Evolutionary conservation across 805 yeast genomes (phyloP).

Genomic region (Cyberlindnera euphorbiae): DNA sequence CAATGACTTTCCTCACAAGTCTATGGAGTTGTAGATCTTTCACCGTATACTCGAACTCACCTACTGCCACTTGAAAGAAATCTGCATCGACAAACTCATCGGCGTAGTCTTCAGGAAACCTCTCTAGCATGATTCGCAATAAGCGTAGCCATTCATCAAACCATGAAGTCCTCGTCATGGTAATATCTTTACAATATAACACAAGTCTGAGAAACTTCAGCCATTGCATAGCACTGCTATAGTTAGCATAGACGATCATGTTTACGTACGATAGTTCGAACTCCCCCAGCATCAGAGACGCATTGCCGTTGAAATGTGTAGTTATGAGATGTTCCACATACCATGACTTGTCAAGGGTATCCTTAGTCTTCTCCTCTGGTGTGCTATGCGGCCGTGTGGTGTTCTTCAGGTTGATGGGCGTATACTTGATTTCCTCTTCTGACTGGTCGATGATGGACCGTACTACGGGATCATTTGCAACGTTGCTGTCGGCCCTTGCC

Average conservation of each 20-base stretch:
- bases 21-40: conserved; percentile 19
- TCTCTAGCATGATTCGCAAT: conserved; percentile 34
- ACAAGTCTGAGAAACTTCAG: conserved; percentile 42
- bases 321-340: conserved; percentile 36
- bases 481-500: conserved; percentile 15
- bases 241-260: conserved; percentile 52
- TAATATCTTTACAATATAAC: conserved; percentile 30
- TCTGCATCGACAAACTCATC: conserved; percentile 28
- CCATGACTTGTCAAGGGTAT: conserved; percentile 60
- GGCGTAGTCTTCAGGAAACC: conserved; percentile 40
- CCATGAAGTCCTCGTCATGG: conserved; percentile 25
- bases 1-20: conserved; percentile 13
- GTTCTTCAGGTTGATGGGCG: conserved; percentile 37
- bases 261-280: conserved; percentile 47
- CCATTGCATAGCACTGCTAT: conserved; percentile 65
- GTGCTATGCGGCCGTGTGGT: conserved; percentile 33
- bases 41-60: conserved; percentile 24
- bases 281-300: conserved; percentile 42
- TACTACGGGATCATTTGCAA: conserved; percentile 28
- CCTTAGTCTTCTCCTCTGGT: conserved; percentile 41
- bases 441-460: conserved; percentile 30
- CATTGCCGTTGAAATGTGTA: conserved; percentile 27
- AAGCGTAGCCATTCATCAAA: conserved; percentile 29
- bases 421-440: conserved; percentile 36
- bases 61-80: conserved; percentile 17